These are phyloP conservation scores for Hirsutella thompsonii DNA, from an alignment of 2,329 filamentous ascomycete species.

Conservation along the genomic window DNA sequence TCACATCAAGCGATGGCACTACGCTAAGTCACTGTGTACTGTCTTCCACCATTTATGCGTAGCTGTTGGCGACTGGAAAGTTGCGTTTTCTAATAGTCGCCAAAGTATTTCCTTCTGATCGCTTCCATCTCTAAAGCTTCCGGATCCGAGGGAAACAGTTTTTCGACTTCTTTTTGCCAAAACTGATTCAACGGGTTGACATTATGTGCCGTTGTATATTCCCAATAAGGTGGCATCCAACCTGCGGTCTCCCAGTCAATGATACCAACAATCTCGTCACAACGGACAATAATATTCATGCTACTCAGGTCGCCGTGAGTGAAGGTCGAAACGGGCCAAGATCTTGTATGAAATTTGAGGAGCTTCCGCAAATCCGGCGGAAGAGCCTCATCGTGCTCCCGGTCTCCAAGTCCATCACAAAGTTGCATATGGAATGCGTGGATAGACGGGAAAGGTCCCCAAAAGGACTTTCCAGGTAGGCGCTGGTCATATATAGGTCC, in stretches of 20 bases:
- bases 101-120: constrained; percentile 19
- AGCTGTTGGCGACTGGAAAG: too few species aligned
- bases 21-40: too few species aligned
- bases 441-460: constrained; percentile 17
- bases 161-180: constrained; percentile 8
- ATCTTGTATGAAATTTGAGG: constrained; percentile 18
- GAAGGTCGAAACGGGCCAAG: constrained; percentile 23
- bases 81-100: constrained; percentile 30
- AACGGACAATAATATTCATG: constrained; percentile 27
- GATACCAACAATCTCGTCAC: constrained; percentile 29
- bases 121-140: constrained; percentile 9
- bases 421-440: constrained; percentile 20
- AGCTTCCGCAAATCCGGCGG: constrained; percentile 17
- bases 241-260: constrained; percentile 20
- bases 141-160: constrained; percentile 5
- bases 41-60: too few species aligned
- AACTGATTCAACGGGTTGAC: constrained; percentile 8
- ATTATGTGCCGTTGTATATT: constrained; percentile 12
- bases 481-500: constrained; percentile 14
- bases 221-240: constrained; percentile 21
- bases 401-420: constrained; percentile 9
- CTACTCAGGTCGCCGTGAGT: constrained; percentile 31
- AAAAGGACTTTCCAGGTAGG: constrained; percentile 7
- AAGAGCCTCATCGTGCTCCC: neutral
- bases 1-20: too few species aligned